Evolutionary conservation across 345 rosid species (phyloP), one percentile per base, ranked within the genome.

Genomic region (Lepidium didymum): DNA sequence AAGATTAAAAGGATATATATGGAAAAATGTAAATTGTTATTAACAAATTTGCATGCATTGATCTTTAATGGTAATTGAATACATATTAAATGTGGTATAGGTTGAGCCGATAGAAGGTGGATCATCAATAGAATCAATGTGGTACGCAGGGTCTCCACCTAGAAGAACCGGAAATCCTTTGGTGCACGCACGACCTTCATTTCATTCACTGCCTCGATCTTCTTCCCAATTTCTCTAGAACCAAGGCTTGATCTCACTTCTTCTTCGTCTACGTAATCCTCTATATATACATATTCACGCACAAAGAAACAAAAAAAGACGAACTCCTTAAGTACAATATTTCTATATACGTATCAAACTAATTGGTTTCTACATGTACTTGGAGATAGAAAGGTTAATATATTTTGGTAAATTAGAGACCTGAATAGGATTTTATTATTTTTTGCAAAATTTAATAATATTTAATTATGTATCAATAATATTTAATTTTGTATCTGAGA

Each of bases 71-170:
- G 7, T 63, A 49, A 4, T 4, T 41, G 49, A 23, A 52, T 15
- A 40, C 21, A n/a, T 10, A 10, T 19, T 36, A 13, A 16, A 43
- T 44, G 15, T 36, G 34, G 18, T 60, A 29, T 6, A 29, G 54
- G 55, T 36, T 29, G 69, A 78, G 88, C 71, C 41, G 7, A 67
- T 34, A 36, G 87, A 79, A 41, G 81, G 71, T 13, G 79, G 72
- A 66, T 64, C 40, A 66, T 64, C 40, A 29, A 49, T 62, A 21
- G 64, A 61, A 52, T 11, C 82, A 84, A 52, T 71, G 14, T 77
- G 84, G 57, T 79, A 81, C 67, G 66, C 81, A 19, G 96, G 91
- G 13, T 87, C 98, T 40, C 98, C 96, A 15, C 95, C 91, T n/a
- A 67, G 80, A n/a, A 80, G 96, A 78, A 86, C 86, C 0, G 76